These are phyloP conservation scores for Dendrothele bispora DNA, from an alignment of 768 basidiomycete genomes.

Conservation along the genomic window DNA sequence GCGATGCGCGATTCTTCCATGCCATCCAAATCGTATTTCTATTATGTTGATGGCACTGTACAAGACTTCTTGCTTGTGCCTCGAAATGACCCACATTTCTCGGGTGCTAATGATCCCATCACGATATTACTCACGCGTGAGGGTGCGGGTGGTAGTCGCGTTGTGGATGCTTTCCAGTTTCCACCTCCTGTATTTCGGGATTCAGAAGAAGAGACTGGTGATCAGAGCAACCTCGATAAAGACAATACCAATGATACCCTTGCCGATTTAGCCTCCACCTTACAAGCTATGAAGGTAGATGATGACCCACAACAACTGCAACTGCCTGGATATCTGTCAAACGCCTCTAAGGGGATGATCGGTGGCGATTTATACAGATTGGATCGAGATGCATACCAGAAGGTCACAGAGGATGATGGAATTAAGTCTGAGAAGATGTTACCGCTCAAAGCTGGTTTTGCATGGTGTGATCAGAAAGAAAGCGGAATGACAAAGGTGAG, in stretches of 20 bases:
- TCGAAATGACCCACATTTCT: constrained; percentile 65
- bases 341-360: constrained; percentile 37
- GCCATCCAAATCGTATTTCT: constrained; percentile 52
- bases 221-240: constrained; percentile 6
- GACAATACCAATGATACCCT: constrained; percentile 18
- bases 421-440: no score
- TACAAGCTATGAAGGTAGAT: constrained; percentile 36
- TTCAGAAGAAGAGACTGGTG: constrained; percentile 8
- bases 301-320: constrained; percentile 35
- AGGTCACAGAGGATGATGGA: constrained; percentile 17
- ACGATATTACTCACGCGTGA: constrained; percentile 65
- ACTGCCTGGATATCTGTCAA: constrained; percentile 37
- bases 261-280: constrained; percentile 40
- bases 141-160: constrained; percentile 44
- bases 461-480: constrained; percentile 57
- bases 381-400: constrained; percentile 42
- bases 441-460: constrained; percentile 50
- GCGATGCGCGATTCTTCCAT: constrained; percentile 65
- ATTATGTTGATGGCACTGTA: constrained; percentile 54
- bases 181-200: constrained; percentile 62
- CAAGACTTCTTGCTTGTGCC: constrained; percentile 86
- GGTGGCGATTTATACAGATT: constrained; percentile 47
- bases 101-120: constrained; percentile 64
- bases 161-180: constrained; percentile 65
- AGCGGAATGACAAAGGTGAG: constrained; percentile 57